phyloP scores from a whole-genome alignment of 2,329 filamentous ascomycete species.

The Calonectria crousiana region DNA sequence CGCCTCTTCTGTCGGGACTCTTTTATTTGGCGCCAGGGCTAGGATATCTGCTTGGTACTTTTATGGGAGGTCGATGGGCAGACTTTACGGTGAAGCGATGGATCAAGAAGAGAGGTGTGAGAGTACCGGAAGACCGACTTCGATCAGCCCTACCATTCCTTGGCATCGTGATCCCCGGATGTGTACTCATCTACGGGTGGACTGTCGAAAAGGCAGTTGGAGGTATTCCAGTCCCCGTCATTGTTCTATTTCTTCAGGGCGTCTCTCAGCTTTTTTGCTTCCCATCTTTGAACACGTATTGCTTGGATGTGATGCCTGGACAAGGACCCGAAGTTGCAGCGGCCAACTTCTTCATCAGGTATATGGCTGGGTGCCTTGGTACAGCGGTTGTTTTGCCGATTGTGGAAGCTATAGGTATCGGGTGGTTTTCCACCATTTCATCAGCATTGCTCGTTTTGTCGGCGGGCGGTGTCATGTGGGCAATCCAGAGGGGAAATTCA shows the following conservation, averaged over 20 bases:
- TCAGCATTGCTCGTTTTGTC: not conserved
- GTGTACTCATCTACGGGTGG: slow-evolving; percentile 74
- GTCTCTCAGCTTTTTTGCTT: slow-evolving; percentile 82
- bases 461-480: slow-evolving; percentile 8
- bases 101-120: slow-evolving; percentile 70
- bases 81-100: slow-evolving; percentile 75
- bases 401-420: slow-evolving; percentile 79
- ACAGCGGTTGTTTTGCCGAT: slow-evolving; percentile 81
- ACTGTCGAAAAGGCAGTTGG: slow-evolving; percentile 62
- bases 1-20: slow-evolving; percentile 75
- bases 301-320: slow-evolving; percentile 81
- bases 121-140: slow-evolving; percentile 77
- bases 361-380: slow-evolving; percentile 78
- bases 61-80: slow-evolving; percentile 78
- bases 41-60: slow-evolving; percentile 77
- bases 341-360: slow-evolving; percentile 84
- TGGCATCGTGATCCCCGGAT: slow-evolving; percentile 68
- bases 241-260: slow-evolving; percentile 81
- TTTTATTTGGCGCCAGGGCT: slow-evolving; percentile 82
- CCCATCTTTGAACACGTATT: slow-evolving; percentile 82
- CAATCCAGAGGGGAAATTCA: slow-evolving; percentile 6
- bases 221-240: slow-evolving; percentile 71
- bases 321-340: slow-evolving; percentile 80
- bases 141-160: slow-evolving; percentile 70
- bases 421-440: slow-evolving; percentile 82